Evolutionary conservation across 2,329 filamentous ascomycete species (phyloP).

Genomic region (Falciphora oryzae): DNA sequence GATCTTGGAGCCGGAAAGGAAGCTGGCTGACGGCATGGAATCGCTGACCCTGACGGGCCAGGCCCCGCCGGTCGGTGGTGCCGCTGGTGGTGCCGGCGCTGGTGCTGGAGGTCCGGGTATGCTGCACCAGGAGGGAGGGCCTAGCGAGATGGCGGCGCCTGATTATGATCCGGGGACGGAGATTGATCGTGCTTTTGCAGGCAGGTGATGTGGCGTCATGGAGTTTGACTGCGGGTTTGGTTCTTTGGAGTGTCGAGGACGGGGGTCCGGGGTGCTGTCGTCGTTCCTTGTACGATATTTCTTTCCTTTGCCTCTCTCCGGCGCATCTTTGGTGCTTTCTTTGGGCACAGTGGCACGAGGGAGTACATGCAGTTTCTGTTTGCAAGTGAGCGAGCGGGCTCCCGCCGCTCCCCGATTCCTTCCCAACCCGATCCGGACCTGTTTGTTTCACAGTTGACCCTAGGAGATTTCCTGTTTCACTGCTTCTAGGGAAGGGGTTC

Average conservation of each 20-base stretch:
- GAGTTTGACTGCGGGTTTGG: background rate
- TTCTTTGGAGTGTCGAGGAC: no score
- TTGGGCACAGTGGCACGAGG: no score
- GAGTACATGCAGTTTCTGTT: no score
- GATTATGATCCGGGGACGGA: slow-evolving; percentile 12
- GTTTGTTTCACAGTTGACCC: no score
- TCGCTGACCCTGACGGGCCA: slow-evolving; percentile 17
- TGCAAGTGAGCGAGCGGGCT: no score
- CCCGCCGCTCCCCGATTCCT: no score
- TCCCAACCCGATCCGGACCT: no score
- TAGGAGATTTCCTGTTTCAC: no score
- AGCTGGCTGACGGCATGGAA: slow-evolving; percentile 16
- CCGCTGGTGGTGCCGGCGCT: slow-evolving; percentile 16
- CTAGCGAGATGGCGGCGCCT: slow-evolving; percentile 17
- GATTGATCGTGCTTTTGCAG: slow-evolving; percentile 16
- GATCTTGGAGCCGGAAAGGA: slow-evolving; percentile 62
- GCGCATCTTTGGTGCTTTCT: no score
- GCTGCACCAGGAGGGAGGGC: slow-evolving; percentile 2
- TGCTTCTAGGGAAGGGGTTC: no score
- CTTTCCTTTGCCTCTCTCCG: background rate
- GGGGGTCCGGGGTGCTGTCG: background rate
- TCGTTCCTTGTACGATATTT: background rate
- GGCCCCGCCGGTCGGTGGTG: slow-evolving; percentile 31
- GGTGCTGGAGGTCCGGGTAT: slow-evolving; percentile 14
- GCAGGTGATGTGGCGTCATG: background rate